Evolutionary conservation across 257 asterid genomes (phyloP).

Genomic region (Nicotiana paniculata): DNA sequence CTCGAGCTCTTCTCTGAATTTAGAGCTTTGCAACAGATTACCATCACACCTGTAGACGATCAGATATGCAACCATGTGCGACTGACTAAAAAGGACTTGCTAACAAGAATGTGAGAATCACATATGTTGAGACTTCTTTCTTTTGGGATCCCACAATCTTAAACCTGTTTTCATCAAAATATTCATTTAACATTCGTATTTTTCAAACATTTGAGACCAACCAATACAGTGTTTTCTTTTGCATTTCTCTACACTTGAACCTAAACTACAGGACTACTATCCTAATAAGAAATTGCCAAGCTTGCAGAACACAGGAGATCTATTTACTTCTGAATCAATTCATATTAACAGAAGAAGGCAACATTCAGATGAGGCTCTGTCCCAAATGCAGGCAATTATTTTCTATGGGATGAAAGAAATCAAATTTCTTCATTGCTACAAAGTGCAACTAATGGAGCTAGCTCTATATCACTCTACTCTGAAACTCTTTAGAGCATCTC

Average conservation of each 20-base stretch:
- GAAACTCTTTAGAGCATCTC: not conserved
- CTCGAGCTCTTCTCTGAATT: not conserved
- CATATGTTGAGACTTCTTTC: not conserved
- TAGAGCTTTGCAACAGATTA: not conserved
- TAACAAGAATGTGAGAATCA: not conserved
- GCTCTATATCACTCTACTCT: not conserved
- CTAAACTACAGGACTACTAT: not conserved
- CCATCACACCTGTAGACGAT: not conserved
- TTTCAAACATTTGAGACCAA: not conserved
- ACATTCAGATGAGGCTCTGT: not conserved
- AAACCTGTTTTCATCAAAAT: not conserved
- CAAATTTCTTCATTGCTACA: not conserved
- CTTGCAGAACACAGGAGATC: not conserved
- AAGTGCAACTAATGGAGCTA: not conserved
- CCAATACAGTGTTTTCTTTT: not conserved
- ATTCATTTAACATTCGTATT: not conserved
- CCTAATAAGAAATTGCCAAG: not conserved
- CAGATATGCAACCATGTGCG: not conserved
- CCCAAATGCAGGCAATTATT: not conserved
- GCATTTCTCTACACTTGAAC: not conserved
- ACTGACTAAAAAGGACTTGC: not conserved
- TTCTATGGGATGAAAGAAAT: not conserved
- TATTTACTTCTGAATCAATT: not conserved
- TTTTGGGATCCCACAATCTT: not conserved
- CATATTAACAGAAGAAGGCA: not conserved